Base-by-base conservation (phyloP, 495 filamentous ascomycete species). In the Staphylotrichum tortipilum region DNA sequence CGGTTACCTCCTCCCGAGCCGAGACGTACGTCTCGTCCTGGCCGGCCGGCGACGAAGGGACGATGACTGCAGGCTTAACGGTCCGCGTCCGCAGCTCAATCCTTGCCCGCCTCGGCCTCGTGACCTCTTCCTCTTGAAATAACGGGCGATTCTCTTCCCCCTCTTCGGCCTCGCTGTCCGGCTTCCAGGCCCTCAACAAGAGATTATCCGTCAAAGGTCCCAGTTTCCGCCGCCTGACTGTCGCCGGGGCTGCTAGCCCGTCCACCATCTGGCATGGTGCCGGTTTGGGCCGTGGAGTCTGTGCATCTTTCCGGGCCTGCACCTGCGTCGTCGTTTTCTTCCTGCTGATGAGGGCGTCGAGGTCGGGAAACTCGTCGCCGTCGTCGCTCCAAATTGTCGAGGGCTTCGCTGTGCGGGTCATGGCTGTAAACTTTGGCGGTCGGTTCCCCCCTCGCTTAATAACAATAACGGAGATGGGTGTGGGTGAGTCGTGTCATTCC, bases 291-390 rank as follows among this genome's bases (percentile, higher is more conserved):
- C 31, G 39, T 44, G 37, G 17, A 7, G 8, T 30, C 26, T n/a
- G 15, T 38, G 23, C 36, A 29, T 19, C 22, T 4, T 23, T 10
- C 19, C 31, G n/a, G 3, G 33, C n/a, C 12, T 38, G 34, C 23
- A 21, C 7, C 21, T 56, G 47, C n/a, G n/a, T n/a, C n/a, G n/a
- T n/a, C n/a, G n/a, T n/a, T n/a, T n/a, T n/a, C 28, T 40, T 50
- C 7, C 24, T 28, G 2, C 18, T 35, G 2, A 19, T 45, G 7
- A 60, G 43, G 19, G 23, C 28, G 14, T n/a, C 45, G 31, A 59
- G 28, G 23, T 56, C 55, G 30, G 61, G 61, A 70, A 77, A 54
- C 69, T 76, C 57, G 56, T 57, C 26, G 41, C 50, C 47, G 23
- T 39, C 44, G 36, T 57, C 49, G 51, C 33, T 50, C 48, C 44